Evolutionary conservation across 768 basidiomycete genomes (phyloP), one percentile per base, ranked within the genome.

Genomic region (Boletus vermiculosoides): DNA sequence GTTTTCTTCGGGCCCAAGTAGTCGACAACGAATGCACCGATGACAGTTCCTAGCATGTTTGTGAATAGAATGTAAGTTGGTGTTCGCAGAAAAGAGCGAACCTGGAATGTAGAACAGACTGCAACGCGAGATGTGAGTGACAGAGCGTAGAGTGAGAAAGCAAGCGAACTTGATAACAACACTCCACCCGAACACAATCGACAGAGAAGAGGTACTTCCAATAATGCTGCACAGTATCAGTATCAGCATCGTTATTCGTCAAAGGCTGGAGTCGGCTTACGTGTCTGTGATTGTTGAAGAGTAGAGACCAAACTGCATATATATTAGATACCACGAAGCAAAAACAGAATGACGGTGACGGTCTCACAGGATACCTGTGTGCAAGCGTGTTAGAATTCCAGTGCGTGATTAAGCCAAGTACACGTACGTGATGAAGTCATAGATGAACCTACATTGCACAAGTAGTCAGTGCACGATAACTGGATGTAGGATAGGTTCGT

Each of bases 111-210:
- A 86, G 71, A 86, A 85, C 66, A 81, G 71, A 69, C 83, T 83
- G 57, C 37, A 23, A 25, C 16, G 46, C 54, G 51, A 48, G 3
- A 20, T 11, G 3, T 68, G 49, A 66, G 56, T 16, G 40, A 45
- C 6, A 15, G 20, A 7, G 11, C 20, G 23, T 28, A 45, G 33
- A 49, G 50, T 18, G 9, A 45, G 30, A 56, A 50, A 34, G 39
- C 20, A 34, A 13, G 62, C 82, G 44, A 69, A 90, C 90, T 90
- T 89, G 76, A 93, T 88, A 30, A 94, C 84, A 42, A 89, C 86
- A 60, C 80, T 83, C 94, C 92, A 94, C 18, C 92, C 92, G 59
- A 94, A 85, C 13, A 88, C 78, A 44, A 87, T 78, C 7, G 74
- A 67, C 22, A 94, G 75, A 9, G 83, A 77, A 11, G 68, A 65